These are phyloP conservation scores for Trichopus zeylanicus DNA, from an alignment of 116 monocot species.

Conservation along the genomic window DNA sequence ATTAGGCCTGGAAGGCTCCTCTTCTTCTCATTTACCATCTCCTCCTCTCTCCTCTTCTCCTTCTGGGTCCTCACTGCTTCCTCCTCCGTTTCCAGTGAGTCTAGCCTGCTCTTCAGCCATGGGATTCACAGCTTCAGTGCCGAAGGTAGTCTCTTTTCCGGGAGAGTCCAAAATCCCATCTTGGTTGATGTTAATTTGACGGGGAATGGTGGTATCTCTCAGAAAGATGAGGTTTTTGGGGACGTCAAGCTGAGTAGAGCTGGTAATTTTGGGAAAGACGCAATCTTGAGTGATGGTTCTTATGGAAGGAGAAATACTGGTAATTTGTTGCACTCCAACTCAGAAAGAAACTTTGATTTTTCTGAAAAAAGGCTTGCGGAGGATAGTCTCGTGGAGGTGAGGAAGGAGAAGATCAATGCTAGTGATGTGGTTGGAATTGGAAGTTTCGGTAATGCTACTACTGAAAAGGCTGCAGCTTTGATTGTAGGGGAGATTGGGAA, in stretches of 20 bases:
- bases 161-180: conserved; percentile 7
- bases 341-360: too few relatives aligned
- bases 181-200: conserved; percentile 11
- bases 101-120: conserved; percentile 13
- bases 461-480: not conserved
- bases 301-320: conserved; percentile 8
- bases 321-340: too few relatives aligned
- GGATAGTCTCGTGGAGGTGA: not conserved
- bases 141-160: conserved; percentile 7
- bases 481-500: conserved; percentile 6
- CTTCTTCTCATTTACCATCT: conserved; percentile 29
- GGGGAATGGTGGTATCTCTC: conserved; percentile 6
- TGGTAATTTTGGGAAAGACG: too few relatives aligned
- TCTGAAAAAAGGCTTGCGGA: too few relatives aligned
- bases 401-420: not conserved
- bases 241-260: too few relatives aligned
- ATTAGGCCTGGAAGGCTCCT: conserved; percentile 27
- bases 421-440: not conserved
- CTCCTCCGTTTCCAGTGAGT: conserved; percentile 8
- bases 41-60: conserved; percentile 39
- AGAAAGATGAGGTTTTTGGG: conserved; percentile 15
- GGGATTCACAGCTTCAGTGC: conserved; percentile 7
- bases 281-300: conserved; percentile 10
- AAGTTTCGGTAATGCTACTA: not conserved
- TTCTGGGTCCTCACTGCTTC: conserved; percentile 14